phyloP scores from a whole-genome alignment of 192 early-diverging fungal species.

The Neocallimastix lanati region DNA sequence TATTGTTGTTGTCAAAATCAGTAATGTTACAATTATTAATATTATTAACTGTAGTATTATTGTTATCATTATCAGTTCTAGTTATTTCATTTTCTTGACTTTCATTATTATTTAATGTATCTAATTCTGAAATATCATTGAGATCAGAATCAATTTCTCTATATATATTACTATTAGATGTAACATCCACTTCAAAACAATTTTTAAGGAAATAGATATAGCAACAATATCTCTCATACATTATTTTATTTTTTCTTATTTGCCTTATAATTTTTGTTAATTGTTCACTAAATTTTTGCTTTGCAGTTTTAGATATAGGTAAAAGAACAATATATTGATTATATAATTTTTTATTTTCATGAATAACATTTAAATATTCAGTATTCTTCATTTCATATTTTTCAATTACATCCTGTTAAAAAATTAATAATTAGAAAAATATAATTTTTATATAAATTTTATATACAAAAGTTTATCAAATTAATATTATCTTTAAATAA shows the following conservation, averaged over 20 bases:
- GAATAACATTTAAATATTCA: not conserved
- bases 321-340: not conserved
- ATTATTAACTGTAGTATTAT: too few relatives aligned
- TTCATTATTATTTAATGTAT: too few relatives aligned
- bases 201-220: not conserved
- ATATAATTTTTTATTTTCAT: not conserved
- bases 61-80: too few relatives aligned
- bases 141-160: not conserved
- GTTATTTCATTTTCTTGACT: too few relatives aligned
- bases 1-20: too few relatives aligned
- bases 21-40: too few relatives aligned
- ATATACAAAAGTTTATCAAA: too few relatives aligned
- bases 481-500: too few relatives aligned
- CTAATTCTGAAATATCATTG: too few relatives aligned
- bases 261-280: not conserved
- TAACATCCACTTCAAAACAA: not conserved
- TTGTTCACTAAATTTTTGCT: not conserved
- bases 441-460: not conserved
- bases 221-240: not conserved
- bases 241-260: not conserved
- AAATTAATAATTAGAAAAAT: too few relatives aligned
- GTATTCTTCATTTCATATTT: not conserved
- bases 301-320: not conserved
- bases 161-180: not conserved
- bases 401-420: not conserved